Percentiles rank a stretch among this genome's conserved stretches.
Conservation (phyloP, 2,329 filamentous ascomycete species). For the Penicillium sp. region DNA sequence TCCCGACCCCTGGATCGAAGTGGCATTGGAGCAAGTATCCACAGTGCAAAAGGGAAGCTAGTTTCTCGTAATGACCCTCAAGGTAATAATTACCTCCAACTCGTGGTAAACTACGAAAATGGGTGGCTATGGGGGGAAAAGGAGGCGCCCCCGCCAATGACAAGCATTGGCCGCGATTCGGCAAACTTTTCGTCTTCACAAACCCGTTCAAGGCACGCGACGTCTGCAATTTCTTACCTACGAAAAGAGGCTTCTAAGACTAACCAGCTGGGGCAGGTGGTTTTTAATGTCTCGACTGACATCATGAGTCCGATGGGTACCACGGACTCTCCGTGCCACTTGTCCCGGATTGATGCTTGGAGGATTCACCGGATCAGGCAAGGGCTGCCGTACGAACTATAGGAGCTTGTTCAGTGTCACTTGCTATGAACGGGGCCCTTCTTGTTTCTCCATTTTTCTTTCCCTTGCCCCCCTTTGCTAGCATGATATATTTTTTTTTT, state of each 20-base stretch:
- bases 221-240: background rate
- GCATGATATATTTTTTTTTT: too few relatives aligned
- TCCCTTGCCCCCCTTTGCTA: background rate
- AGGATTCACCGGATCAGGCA: constrained; percentile 3
- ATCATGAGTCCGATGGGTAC: constrained; percentile 17
- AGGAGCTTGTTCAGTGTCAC: background rate
- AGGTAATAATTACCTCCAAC: background rate
- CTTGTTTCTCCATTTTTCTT: background rate
- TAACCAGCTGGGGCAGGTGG: constrained; percentile 4
- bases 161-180: constrained; percentile 11
- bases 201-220: constrained; percentile 1
- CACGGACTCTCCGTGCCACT: background rate
- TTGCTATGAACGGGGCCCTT: background rate
- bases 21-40: constrained; percentile 22
- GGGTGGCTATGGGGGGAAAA: constrained; percentile 1
- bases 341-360: background rate
- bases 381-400: background rate
- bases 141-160: constrained; percentile 10
- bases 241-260: background rate
- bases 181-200: background rate
- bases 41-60: constrained; percentile 21
- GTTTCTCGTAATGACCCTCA: constrained; percentile 18
- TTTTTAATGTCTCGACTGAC: constrained; percentile 11
- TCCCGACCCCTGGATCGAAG: constrained; percentile 23
- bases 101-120: background rate